Percentiles rank a stretch among this genome's conserved stretches.
These are phyloP conservation scores for Pseudocercospora ulei DNA, from an alignment of 2,329 filamentous ascomycete species.

Conservation along the genomic window DNA sequence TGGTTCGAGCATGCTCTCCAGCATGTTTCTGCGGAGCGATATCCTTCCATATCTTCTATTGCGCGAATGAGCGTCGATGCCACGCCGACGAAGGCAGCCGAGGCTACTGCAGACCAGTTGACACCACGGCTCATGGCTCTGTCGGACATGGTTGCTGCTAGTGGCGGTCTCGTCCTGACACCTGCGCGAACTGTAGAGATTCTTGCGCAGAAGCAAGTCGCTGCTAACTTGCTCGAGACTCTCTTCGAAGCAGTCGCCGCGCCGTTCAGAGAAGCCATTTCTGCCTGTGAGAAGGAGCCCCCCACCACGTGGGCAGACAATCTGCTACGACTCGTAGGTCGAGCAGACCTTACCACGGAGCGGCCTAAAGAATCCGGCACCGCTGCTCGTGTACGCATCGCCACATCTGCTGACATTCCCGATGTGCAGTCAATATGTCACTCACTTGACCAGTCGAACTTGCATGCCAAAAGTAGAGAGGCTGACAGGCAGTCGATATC, in stretches of 20 bases:
- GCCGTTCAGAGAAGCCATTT: conserved; percentile 72
- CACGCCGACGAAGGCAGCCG: conserved; percentile 4
- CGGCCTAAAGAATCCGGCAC: not conserved
- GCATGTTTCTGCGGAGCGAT: conserved; percentile 16
- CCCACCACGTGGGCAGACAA: conserved; percentile 64
- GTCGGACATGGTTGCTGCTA: conserved; percentile 24
- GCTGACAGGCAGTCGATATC: conserved; percentile 70
- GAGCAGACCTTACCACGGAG: conserved; percentile 60
- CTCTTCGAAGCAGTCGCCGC: conserved; percentile 75
- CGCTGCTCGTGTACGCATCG: not conserved
- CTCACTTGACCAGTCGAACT: conserved; percentile 52
- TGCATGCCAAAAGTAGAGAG: conserved; percentile 69
- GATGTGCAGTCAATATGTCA: conserved; percentile 52
- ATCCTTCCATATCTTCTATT: conserved; percentile 25
- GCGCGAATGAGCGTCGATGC: conserved; percentile 19
- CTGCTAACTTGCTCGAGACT: conserved; percentile 60
- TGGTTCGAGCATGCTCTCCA: conserved; percentile 31
- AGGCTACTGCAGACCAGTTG: conserved; percentile 12
- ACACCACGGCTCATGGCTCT: conserved; percentile 26
- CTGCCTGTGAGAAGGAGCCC: conserved; percentile 72
- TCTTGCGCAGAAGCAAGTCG: conserved; percentile 62
- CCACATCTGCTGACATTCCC: conserved; percentile 2
- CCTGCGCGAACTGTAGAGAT: conserved; percentile 41
- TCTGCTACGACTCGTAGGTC: conserved; percentile 64
- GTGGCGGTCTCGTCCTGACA: conserved; percentile 20